Percentiles rank a stretch among this genome's conserved stretches.
Evolutionary conservation across 2,329 filamentous ascomycete species (phyloP).

Genomic region (Cordyceps cicadae): DNA sequence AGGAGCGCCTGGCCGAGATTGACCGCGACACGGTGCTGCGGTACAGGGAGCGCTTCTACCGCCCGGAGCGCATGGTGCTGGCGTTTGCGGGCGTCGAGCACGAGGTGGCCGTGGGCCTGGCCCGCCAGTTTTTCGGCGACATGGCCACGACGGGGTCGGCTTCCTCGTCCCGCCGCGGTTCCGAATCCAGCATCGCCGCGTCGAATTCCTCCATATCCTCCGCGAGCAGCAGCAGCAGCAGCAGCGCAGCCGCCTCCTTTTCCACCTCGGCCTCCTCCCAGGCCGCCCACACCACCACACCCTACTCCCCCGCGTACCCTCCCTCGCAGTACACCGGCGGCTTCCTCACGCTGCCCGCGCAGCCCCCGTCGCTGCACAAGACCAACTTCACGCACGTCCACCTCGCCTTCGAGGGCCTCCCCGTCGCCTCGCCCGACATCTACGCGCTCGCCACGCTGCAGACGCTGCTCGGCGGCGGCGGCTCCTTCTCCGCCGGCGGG

Average conservation of each 20-base stretch:
- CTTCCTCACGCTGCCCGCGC: constrained; percentile 75
- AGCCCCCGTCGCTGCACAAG: constrained; percentile 69
- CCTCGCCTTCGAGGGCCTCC: constrained; percentile 88
- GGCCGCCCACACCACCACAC: constrained; percentile 45
- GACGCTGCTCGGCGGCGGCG: constrained; percentile 89
- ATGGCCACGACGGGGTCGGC: constrained; percentile 52
- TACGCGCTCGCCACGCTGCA: constrained; percentile 94
- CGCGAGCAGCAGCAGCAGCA: constrained; percentile 55
- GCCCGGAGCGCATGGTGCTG: constrained; percentile 84
- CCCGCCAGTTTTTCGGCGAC: constrained; percentile 83
- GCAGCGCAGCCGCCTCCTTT: constrained; percentile 76
- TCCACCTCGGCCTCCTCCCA: constrained; percentile 62
- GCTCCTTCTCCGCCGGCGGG: constrained; percentile 92
- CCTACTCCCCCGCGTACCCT: constrained; percentile 29
- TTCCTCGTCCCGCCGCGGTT: constrained; percentile 37
- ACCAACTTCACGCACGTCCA: constrained; percentile 87
- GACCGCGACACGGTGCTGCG: constrained; percentile 63
- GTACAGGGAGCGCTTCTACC: constrained; percentile 78
- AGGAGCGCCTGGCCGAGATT: constrained; percentile 71
- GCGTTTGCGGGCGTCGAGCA: constrained; percentile 92
- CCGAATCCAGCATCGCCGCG: constrained; percentile 43
- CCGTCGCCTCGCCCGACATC: constrained; percentile 84
- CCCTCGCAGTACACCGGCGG: constrained; percentile 87
- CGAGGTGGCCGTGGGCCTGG: constrained; percentile 65
- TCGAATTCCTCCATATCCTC: constrained; percentile 27